Conservation (phyloP, 371 early-diverging fungal genomes). For the Lichtheimia ramosa region DNA sequence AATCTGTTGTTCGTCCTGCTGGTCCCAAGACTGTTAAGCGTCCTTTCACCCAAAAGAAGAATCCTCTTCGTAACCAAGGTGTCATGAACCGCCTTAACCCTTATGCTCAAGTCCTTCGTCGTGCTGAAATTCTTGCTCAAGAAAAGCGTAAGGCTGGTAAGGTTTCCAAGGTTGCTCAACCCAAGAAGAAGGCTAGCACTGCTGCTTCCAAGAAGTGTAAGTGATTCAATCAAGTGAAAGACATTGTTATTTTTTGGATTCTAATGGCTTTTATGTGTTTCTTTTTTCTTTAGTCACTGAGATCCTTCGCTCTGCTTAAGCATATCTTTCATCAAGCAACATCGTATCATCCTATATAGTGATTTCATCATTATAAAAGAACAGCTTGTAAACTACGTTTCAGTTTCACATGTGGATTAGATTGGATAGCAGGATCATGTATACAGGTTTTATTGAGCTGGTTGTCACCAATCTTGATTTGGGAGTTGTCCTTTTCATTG, state of each 20-base stretch:
- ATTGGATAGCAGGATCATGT: no score
- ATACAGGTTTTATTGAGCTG: no score
- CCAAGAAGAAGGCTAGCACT: slow-evolving; percentile 47
- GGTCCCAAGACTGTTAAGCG: slow-evolving; percentile 81
- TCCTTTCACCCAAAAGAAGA: slow-evolving; percentile 94
- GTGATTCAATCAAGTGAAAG: not conserved
- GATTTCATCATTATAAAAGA: no score
- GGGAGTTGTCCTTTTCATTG: no score
- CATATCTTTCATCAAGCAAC: not conserved
- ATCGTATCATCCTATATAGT: no score
- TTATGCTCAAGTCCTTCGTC: slow-evolving; percentile 87
- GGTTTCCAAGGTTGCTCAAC: slow-evolving; percentile 69
- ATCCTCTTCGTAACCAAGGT: slow-evolving; percentile 93
- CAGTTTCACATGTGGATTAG: no score
- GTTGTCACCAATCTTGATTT: no score
- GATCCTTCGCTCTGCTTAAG: slow-evolving; percentile 62
- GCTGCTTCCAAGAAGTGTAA: slow-evolving; percentile 44
- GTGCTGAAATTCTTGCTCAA: slow-evolving; percentile 42
- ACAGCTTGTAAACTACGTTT: no score
- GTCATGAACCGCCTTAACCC: slow-evolving; percentile 96
- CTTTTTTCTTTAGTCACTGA: slow-evolving; percentile 40
- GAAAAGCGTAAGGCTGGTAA: slow-evolving; percentile 65
- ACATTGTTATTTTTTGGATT: not conserved
- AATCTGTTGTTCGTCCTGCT: slow-evolving; percentile 90
- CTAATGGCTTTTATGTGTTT: not conserved